Evolutionary conservation across 2,329 filamentous ascomycete species (phyloP), one percentile per base, ranked within the genome.

Genomic region (Mycosphaerella sp.): DNA sequence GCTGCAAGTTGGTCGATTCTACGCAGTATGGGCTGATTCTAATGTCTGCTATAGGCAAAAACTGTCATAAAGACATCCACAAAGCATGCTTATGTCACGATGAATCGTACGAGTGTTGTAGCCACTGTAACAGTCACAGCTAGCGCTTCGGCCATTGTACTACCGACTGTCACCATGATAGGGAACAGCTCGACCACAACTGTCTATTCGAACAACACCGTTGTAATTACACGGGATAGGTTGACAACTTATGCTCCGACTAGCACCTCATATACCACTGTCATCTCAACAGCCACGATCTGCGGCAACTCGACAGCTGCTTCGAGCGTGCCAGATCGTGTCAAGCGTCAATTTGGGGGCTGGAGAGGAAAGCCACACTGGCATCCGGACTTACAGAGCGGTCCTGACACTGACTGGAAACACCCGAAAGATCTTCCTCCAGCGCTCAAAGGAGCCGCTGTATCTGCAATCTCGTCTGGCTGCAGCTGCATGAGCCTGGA

Each of bases 401-500:
- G 45, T 13, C 45, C 21, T 6, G 14, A 28, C 9, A n/a, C 14
- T 18, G 44, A 36, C 28, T 48, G 45, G 45, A 17, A 28, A 41
- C 36, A 41, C 16, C 45, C 45, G 13, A 14, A 48, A 6, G 37
- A 34, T 28, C 36, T 48, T 7, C 36, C 45, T 34, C 28, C 45
- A 18, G 37, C 28, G 18, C 37, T 48, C 21, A 25, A 48, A 40
- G 36, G 40, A 34, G 25, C 37, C 18, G 36, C 45, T 32, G 21
- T 30, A n/a, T 27, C 25, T 9, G 45, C 36, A 16, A 48, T 48
- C 17, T 41, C 45, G 14, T 48, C 36, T 13, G 45, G 35, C 8
- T 48, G 45, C 37, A 48, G 45, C 17, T 48, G 45, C 28, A 48
- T 48, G 45, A 48, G 45, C 45, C 16, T 48, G 36, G 35, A 36